Evolutionary conservation across 2,329 filamentous ascomycete genomes (phyloP), one percentile per base, ranked within the genome.

Genomic region (Penicillium sp.): DNA sequence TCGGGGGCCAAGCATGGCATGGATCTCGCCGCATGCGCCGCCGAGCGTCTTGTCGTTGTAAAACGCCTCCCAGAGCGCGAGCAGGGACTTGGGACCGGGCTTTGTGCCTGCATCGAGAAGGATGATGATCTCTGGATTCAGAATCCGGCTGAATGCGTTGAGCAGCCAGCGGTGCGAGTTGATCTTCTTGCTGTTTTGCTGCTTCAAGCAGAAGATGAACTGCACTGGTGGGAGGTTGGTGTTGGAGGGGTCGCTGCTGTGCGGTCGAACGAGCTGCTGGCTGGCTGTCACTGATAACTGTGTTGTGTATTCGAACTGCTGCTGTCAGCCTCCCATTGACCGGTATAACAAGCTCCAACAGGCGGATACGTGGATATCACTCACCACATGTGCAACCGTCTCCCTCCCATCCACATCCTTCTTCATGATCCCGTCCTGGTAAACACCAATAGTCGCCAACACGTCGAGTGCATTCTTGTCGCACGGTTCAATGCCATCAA

Each of bases 181-280:
- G 83, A 99, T 99, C 87, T 99, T 99, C 86, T 99, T 98, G 83
- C 85, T 97, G 85, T 99, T 99, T 86, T 96, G 93, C 78, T 96
- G 91, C 86, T 99, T 99, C 79, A 99, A 80, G 76, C 95, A 99
- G 84, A 99, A 98, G 78, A 99, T 97, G 89, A 98, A 96, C 85
- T 99, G 95, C 21, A 98, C 94, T 0, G 95, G 95, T 2, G 95
- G 94, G 44, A 99, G 86, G 5, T 92, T 97, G 70, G 87, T 89
- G 15, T 92, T 97, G 70, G 87, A 89, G 15, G 91, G 85, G 73
- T 90, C 88, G 71, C 97, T 92, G 70, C 95, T 92, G 56, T 90
- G 88, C 3, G 95, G 95, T 30, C 94, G 91, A 73, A 98, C 95
- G 58, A 99, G 90, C 83, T 98, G 93, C 82, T 98, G 95, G 78